Conservation (phyloP, 495 filamentous ascomycete genomes). For the Melanomma pulvis-pyrius region DNA sequence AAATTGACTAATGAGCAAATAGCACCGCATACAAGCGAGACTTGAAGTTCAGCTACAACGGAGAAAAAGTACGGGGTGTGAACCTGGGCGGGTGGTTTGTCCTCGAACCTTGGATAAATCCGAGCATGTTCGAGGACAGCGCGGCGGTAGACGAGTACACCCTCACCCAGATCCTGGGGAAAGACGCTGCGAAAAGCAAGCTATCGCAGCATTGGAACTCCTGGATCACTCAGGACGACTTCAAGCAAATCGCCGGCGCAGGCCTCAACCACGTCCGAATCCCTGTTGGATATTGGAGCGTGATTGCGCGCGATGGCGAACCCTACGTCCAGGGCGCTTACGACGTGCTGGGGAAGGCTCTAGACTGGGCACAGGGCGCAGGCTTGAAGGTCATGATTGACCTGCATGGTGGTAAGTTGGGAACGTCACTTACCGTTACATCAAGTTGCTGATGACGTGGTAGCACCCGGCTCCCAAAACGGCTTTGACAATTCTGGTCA, state of each 20-base stretch:
- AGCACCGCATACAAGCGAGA: slow-evolving; percentile 34
- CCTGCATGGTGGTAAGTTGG: slow-evolving; percentile 64
- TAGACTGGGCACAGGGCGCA: slow-evolving; percentile 66
- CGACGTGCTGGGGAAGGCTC: slow-evolving; percentile 64
- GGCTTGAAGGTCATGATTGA: slow-evolving; percentile 72
- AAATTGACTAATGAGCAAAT: slow-evolving; percentile 1
- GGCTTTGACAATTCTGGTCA: slow-evolving; percentile 49
- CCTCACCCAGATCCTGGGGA: slow-evolving; percentile 42
- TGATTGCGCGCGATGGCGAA: slow-evolving; percentile 60
- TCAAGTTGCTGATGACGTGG: not conserved
- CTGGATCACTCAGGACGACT: slow-evolving; percentile 70
- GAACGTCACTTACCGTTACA: not conserved
- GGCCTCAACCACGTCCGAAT: slow-evolving; percentile 80
- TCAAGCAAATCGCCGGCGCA: slow-evolving; percentile 62
- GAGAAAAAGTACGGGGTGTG: slow-evolving; percentile 51
- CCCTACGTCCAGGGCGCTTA: slow-evolving; percentile 77
- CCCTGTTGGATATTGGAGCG: slow-evolving; percentile 78
- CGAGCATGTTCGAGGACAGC: slow-evolving; percentile 50
- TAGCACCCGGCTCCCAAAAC: slow-evolving; percentile 47
- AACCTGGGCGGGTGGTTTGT: slow-evolving; percentile 58
- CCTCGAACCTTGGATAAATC: slow-evolving; percentile 55
- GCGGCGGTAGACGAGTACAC: slow-evolving; percentile 47
- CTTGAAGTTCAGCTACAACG: slow-evolving; percentile 43
- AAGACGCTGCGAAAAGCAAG: slow-evolving; percentile 39
- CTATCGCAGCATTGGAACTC: slow-evolving; percentile 48